Base-by-base conservation (phyloP, 2,329 filamentous ascomycete species). In the Bisporella sp. region DNA sequence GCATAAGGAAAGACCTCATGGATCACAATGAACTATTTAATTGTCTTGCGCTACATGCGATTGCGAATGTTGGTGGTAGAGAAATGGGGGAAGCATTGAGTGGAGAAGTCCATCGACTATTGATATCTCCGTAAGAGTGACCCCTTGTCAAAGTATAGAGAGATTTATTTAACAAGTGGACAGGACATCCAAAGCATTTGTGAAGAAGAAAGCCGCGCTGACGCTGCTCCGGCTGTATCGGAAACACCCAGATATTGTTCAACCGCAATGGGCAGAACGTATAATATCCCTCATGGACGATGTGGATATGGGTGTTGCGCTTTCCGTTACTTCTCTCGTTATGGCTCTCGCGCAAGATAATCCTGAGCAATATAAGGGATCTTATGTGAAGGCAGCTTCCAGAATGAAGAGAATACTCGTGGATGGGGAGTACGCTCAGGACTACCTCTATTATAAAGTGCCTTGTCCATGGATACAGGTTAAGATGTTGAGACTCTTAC, bases 211-310 rank as follows among this genome's bases (percentile, higher is more conserved):
- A 76, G 92, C 93, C 1, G 93, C 93, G 5, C 74, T 99, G 47
- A 99, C 93, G 0, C 77, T 99, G 35, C 80, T 99, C 49, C 87
- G 93, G 49, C 72, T 99, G 5, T 99, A 97, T 70, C 87, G 93
- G 60, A 99, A 99, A 72, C 84, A 91, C 63, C 90, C 92, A 1
- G 86, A 84, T 57, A 96, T 99, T 57, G 87, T 99, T 29, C 91
- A 96, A 64, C 87, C 89, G 31, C 91, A 96, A 72, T 99, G 93
- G 93, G 89, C 90, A 6, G 95, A 99, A 73, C 83, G 93, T 47
- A 96, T 99, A 66, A 93, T 99, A 66, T 93, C 93, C n/a, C 76
- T 99, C 41, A 96, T 99, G 91, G 93, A 99, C 67, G 93, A 99
- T 63, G 76, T 82, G 5, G 93, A 99, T 64, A 83, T 97, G 68